Evolutionary conservation across 1,139 yeast genomes (phyloP), one percentile per base, ranked within the genome.

Genomic region (Diutina siamensis): DNA sequence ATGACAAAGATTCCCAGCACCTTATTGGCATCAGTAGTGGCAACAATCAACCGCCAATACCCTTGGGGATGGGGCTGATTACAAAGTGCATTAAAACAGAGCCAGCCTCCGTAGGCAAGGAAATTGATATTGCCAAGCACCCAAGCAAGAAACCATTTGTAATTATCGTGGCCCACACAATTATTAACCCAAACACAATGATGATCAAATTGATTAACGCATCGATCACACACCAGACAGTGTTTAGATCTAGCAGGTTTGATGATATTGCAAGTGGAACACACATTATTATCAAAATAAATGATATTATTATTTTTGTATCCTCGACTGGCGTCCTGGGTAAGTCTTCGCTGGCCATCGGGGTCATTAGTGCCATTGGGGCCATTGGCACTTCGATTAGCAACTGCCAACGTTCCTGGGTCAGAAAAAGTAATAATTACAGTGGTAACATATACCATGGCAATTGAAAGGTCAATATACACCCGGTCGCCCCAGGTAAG

Each of bases 131-230:
- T 82, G 33, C 79, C 64, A 1, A 71, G 34, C 42, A 92, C 62
- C 55, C 82, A 89, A 8, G 64, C 50, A 46, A 84, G 55, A 57
- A 92, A 92, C 73, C 80, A 85, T 42, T 74, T 66, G 61, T 78
- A 84, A 57, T 92, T 92, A 45, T 76, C 70, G 54, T 72, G 72
- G 0, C 97, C 97, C 31, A 92, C 75, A 61, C 97, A 92, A 57
- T 85, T 88, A 63, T 89, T 89, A 48, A 89, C 65, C 96, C 97
- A 92, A n/a, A 87, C 63, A 58, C 98, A 92, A 62, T 92, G 97
- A 58, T 92, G 98, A 59, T 92, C 98, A 54, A 74, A 78, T 50
- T 83, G 58, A 33, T 80, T 64, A 3, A 83, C 68, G 58, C 98
- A 92, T 22, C 61, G 55, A 45, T 72, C 69, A 60, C 97, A 92